Percentiles rank a stretch among this genome's conserved stretches.
Conservation (phyloP, 78 protist genomes). For the Speleostelium caveatum region DNA sequence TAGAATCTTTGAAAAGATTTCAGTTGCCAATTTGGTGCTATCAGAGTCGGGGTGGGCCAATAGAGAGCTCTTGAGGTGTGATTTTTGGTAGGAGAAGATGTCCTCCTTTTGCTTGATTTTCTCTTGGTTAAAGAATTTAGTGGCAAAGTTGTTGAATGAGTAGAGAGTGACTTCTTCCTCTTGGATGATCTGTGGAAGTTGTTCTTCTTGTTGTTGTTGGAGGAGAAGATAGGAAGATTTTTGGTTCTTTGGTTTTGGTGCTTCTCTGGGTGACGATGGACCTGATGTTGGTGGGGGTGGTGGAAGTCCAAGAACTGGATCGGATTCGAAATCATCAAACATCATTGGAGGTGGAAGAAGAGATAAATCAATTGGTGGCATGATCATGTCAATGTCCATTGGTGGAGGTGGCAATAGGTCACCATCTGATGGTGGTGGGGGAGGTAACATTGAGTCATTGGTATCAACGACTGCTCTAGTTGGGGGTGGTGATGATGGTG, state of each 20-base stretch:
- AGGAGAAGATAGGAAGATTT: background rate
- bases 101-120: conserved; percentile 71
- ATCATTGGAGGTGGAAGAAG: conserved; percentile 42
- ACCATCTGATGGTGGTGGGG: conserved; percentile 37
- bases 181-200: conserved; percentile 16
- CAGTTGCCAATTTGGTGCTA: conserved; percentile 32
- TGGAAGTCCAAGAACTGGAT: conserved; percentile 55
- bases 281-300: conserved; percentile 48
- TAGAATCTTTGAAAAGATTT: conserved; percentile 28
- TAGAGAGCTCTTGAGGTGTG: conserved; percentile 39
- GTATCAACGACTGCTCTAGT: background rate
- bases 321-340: conserved; percentile 1
- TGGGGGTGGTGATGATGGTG: conserved; percentile 41
- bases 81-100: conserved; percentile 53
- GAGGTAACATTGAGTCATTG: conserved; percentile 8
- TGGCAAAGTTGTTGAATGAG: conserved; percentile 75
- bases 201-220: background rate
- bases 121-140: conserved; percentile 37
- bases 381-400: background rate
- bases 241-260: background rate
- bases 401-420: conserved; percentile 62
- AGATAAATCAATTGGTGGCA: background rate
- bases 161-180: conserved; percentile 71
- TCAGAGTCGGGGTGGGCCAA: conserved; percentile 31
- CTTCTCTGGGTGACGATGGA: background rate